Conservation (phyloP, 2,329 filamentous ascomycete genomes). For the Laburnicola sp. region DNA sequence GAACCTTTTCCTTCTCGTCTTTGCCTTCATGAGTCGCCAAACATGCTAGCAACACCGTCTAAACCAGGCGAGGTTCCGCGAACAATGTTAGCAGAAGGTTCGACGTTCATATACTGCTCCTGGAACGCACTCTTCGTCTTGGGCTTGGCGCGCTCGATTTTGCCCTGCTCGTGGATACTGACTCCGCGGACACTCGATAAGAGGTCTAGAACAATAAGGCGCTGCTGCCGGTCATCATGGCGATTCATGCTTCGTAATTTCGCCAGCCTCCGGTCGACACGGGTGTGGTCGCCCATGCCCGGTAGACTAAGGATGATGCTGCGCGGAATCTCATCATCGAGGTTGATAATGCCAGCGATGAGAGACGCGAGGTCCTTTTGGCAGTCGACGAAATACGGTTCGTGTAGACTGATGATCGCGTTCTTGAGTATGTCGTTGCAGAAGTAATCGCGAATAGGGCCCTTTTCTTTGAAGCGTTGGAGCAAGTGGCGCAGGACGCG, state of each 20-base stretch:
- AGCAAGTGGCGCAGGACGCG: constrained; percentile 85
- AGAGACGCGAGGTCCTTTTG: constrained; percentile 88
- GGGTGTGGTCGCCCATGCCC: constrained; percentile 65
- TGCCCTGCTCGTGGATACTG: constrained; percentile 90
- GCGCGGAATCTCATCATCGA: constrained; percentile 74
- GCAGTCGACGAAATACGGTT: constrained; percentile 94
- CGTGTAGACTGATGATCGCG: constrained; percentile 86
- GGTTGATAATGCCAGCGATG: constrained; percentile 80
- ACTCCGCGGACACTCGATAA: constrained; percentile 86
- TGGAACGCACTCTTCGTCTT: constrained; percentile 40
- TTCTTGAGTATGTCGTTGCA: constrained; percentile 85
- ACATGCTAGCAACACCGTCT: constrained; percentile 52
- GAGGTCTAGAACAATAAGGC: constrained; percentile 79
- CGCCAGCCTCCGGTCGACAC: constrained; percentile 61
- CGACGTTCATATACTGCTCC: constrained; percentile 49
- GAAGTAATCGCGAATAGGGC: constrained; percentile 81
- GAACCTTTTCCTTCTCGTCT: neutral
- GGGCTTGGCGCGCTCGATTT: constrained; percentile 58
- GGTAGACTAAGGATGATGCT: constrained; percentile 79
- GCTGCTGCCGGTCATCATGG: constrained; percentile 71
- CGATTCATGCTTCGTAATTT: constrained; percentile 48
- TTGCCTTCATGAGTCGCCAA: constrained; percentile 28
- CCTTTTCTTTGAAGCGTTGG: constrained; percentile 67
- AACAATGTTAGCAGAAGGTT: constrained; percentile 42
- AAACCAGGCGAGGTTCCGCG: constrained; percentile 47